Conservation (phyloP, 2,329 filamentous ascomycete genomes). For the Alternaria hordeiaustralica region DNA sequence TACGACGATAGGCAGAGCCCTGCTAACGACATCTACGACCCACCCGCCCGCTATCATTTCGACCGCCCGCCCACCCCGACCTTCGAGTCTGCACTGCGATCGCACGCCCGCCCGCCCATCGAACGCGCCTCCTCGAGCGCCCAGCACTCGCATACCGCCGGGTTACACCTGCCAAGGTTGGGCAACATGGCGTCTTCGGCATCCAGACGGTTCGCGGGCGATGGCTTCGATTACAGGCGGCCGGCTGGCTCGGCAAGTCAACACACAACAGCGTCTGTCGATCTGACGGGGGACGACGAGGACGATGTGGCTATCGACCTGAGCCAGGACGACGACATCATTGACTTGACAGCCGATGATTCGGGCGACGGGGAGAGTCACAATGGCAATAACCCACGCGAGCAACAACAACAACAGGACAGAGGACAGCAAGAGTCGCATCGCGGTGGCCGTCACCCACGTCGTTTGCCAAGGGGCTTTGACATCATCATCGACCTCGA, state of each 20-base stretch:
- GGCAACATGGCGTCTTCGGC: constrained; percentile 38
- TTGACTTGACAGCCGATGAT: constrained; percentile 44
- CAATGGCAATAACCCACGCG: constrained; percentile 1
- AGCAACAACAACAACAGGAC: background rate
- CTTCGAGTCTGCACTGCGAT: constrained; percentile 5
- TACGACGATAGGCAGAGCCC: background rate
- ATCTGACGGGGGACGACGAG: constrained; percentile 44
- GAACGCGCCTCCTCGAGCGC: constrained; percentile 7
- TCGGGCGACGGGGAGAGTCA: constrained; percentile 24
- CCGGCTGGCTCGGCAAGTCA: constrained; percentile 51
- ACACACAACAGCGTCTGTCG: constrained; percentile 38
- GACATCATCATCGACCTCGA: constrained; percentile 54
- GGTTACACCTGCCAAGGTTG: constrained; percentile 28
- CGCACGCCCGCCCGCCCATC: constrained; percentile 1
- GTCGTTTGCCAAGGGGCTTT: constrained; percentile 50
- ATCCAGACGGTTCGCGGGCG: constrained; percentile 54
- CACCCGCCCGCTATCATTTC: background rate
- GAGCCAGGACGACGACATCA: constrained; percentile 21
- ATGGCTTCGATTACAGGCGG: constrained; percentile 62
- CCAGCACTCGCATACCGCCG: background rate
- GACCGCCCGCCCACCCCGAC: background rate
- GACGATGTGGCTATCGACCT: constrained; percentile 21
- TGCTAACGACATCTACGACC: background rate
- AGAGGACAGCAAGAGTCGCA: constrained; percentile 1
- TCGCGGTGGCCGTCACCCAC: constrained; percentile 18